Evolutionary conservation across 768 basidiomycete species (phyloP).

Genomic region (Guyanaporus albipodus): DNA sequence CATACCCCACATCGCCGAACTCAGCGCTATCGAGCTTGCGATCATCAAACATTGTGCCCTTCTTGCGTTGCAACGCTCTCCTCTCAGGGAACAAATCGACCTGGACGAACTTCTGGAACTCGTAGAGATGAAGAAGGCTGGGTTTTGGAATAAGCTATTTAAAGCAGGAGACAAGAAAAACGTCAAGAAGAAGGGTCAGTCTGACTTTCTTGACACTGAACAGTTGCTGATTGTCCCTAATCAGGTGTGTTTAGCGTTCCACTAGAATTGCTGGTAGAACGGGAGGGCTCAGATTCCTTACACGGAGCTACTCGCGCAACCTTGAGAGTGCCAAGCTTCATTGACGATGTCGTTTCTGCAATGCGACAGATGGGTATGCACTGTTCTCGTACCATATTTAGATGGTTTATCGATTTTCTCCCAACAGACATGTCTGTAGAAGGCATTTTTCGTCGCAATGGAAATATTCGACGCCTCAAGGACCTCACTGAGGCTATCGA

Average conservation of each 20-base stretch:
- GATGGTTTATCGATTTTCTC: background rate
- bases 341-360: constrained; percentile 96
- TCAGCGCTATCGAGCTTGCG: constrained; percentile 79
- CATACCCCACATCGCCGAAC: constrained; percentile 80
- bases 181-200: constrained; percentile 81
- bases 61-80: constrained; percentile 70
- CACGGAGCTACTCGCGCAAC: constrained; percentile 84
- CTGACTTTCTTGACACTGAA: background rate
- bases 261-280: constrained; percentile 87
- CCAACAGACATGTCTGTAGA: constrained; percentile 93
- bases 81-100: constrained; percentile 78
- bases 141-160: constrained; percentile 96
- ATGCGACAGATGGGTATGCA: constrained; percentile 97
- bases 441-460: constrained; percentile 98
- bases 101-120: constrained; percentile 92
- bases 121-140: constrained; percentile 87
- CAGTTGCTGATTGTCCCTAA: constrained; percentile 10
- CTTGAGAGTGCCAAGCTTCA: constrained; percentile 90
- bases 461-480: constrained; percentile 91
- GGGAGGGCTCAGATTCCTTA: constrained; percentile 93
- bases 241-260: constrained; percentile 91
- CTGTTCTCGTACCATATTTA: constrained; percentile 2
- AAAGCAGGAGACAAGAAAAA: constrained; percentile 89
- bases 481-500: constrained; percentile 91
- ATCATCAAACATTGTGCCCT: constrained; percentile 93